Evolutionary conservation across 2,329 filamentous ascomycete genomes (phyloP).

Genomic region (Talaromyces sp.): DNA sequence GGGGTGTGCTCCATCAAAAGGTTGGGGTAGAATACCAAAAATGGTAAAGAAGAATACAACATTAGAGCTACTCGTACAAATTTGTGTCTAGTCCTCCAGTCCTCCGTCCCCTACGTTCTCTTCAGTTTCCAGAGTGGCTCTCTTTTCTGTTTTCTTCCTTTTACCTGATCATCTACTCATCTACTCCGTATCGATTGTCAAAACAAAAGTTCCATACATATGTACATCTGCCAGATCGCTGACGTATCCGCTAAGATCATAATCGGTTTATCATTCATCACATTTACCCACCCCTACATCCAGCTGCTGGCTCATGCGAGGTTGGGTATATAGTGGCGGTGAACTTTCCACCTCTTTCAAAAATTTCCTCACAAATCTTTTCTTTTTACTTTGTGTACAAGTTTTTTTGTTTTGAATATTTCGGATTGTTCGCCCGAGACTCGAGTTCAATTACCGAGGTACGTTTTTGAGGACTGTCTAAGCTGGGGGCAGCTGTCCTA

Average conservation of each 20-base stretch:
- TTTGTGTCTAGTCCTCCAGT: not conserved
- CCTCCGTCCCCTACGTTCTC: not conserved
- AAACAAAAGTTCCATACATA: not conserved
- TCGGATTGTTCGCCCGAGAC: not conserved
- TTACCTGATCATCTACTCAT: not conserved
- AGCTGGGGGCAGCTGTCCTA: not conserved
- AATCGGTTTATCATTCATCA: constrained; percentile 1
- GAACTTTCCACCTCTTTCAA: not conserved
- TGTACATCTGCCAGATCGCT: not conserved
- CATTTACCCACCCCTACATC: not conserved
- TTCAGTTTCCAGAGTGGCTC: not conserved
- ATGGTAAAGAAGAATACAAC: not conserved
- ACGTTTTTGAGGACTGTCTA: not conserved
- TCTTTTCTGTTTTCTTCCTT: not conserved
- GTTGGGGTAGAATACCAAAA: not conserved
- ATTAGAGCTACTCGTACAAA: not conserved
- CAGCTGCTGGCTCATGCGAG: not conserved
- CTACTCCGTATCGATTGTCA: not conserved
- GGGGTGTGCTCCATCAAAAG: not conserved
- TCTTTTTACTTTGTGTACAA: not conserved
- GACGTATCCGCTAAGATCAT: constrained; percentile 1
- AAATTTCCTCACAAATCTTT: not conserved
- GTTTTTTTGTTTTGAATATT: not conserved
- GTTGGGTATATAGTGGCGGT: constrained; percentile 3
- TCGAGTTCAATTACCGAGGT: not conserved